Conservation (phyloP, 164 flowering plant species). For the Nymphaea thermarum region DNA sequence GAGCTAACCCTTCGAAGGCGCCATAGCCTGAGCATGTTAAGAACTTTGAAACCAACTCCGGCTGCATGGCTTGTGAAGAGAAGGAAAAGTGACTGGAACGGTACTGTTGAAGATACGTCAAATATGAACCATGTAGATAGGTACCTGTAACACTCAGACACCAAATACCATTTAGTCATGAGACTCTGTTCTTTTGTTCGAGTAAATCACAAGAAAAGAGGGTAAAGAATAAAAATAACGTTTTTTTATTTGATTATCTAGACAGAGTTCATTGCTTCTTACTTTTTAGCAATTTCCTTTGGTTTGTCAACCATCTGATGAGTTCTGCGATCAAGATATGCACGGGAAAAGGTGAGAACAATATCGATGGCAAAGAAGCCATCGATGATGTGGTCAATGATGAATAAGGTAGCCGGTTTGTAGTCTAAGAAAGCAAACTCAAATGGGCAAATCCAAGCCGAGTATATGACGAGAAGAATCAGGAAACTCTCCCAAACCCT, state of each 20-base stretch:
- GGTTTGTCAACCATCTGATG: slow-evolving; percentile 72
- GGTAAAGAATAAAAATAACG: background rate
- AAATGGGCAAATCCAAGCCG: slow-evolving; percentile 97
- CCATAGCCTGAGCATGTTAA: slow-evolving; percentile 93
- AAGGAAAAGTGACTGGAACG: slow-evolving; percentile 62
- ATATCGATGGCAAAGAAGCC: slow-evolving; percentile 87
- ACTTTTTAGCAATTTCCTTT: slow-evolving; percentile 80
- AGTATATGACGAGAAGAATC: slow-evolving; percentile 66
- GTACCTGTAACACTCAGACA: slow-evolving; percentile 42
- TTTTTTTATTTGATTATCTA: background rate
- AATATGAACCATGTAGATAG: slow-evolving; percentile 81
- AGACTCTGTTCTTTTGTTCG: background rate
- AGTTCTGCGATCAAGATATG: slow-evolving; percentile 60
- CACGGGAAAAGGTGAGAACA: slow-evolving; percentile 83
- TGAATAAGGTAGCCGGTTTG: slow-evolving; percentile 49
- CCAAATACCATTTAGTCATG: too few species aligned
- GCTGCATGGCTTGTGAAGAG: slow-evolving; percentile 42
- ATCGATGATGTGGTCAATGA: slow-evolving; percentile 71
- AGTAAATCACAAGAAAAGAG: background rate
- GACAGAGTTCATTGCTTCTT: background rate
- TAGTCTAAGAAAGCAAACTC: slow-evolving; percentile 75
- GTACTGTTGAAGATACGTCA: slow-evolving; percentile 84
- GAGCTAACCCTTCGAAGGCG: slow-evolving; percentile 93
- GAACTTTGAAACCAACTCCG: slow-evolving; percentile 49
- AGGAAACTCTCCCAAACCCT: slow-evolving; percentile 96